Base-by-base conservation (phyloP, 2,329 filamentous ascomycete species). In the Fusarium sororula region DNA sequence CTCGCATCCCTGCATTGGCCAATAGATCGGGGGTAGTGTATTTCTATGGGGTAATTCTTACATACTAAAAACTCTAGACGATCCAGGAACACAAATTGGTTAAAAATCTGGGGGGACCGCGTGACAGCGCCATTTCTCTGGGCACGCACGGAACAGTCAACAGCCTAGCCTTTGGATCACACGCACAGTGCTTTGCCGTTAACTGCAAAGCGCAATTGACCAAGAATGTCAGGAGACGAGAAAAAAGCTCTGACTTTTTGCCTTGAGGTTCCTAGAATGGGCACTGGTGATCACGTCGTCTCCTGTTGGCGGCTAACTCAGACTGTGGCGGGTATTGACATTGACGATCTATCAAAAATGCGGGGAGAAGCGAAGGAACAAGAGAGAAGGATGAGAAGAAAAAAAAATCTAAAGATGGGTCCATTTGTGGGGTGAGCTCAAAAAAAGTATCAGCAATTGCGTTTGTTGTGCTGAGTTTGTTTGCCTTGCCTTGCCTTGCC, bases 31-130 rank as follows among this genome's bases (percentile, higher is more conserved):
- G 11, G 28, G 32, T n/a, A 14, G 30, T 45, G 35, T 57, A 42
- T 79, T 79, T 79, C 74, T 67, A 79, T 79, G 77, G 77, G 77
- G 77, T 79, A 79, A 79, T 54, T 63, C 57, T 79, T 79, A 79
- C 77, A 78, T 79, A 79, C 68, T 59, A 74, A 58, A 79, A 79
- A 79, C 77, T 76, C 70, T 59, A 41, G 55, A 61, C n/a, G 18
- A 72, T 71, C 74, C 77, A 79, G 77, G 77, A 78, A 78, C 77
- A 47, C 48, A 63, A 55, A 30, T 55, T 41, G 68, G 62, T 56
- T 48, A 37, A 67, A 68, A 73, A 55, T 65, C 61, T 71, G 63
- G 64, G 62, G 64, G 54, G 76, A 55, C 65, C 77, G 68, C 77
- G 76, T 79, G 77, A 79, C 77, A 68, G 61, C 74, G 72, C 67